Evolutionary conservation across 208 protist species (phyloP), one percentile per base, ranked within the genome.

Genomic region (Herpetomonas samuelpessoai): DNA sequence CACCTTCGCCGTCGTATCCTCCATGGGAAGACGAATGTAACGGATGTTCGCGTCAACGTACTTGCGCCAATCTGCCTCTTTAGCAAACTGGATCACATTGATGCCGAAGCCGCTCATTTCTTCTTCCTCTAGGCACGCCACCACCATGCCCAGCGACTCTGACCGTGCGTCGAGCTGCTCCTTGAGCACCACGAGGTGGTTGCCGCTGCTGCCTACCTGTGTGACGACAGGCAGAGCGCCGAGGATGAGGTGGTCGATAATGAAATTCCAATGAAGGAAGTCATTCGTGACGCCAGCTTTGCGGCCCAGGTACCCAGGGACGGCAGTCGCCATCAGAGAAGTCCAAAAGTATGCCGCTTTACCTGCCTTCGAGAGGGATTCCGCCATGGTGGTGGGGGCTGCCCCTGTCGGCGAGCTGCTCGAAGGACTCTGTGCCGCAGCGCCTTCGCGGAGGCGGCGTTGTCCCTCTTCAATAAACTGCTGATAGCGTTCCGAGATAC

Each of bases 201-300:
- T 79, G 21, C 89, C 89, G 39, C 83, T 91, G 47, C 58, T 68
- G n/a, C 86, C 86, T n/a, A 92, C 65, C 56, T 83, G 65, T 21
- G 86, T 96, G 12, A 93, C 69, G 2, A 96, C 81, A 0, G 89
- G 89, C 24, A 96, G 68, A 18, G 89, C 89, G n/a, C 89, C 89
- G 6, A 96, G 73, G 19, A 96, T 79, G 27, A 92, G 54, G 10
- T 69, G 51, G 48, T 89, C 75, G 0, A 71, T 73, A 26, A 96
- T 86, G 56, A 83, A 90, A 54, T 93, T 93, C 89, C 89, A 96
- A 55, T 96, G 89, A 21, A 81, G 55, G 63, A 91, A 96, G 62
- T 86, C 67, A 0, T 57, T 54, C 2, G 81, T 88, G 12, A 93
- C 46, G 16, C 89, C 89, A 0, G 81, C 48, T 58, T 90, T 81